These are phyloP conservation scores for Macaranga tanarius DNA, from an alignment of 441 rosid genomes.

Conservation along the genomic window DNA sequence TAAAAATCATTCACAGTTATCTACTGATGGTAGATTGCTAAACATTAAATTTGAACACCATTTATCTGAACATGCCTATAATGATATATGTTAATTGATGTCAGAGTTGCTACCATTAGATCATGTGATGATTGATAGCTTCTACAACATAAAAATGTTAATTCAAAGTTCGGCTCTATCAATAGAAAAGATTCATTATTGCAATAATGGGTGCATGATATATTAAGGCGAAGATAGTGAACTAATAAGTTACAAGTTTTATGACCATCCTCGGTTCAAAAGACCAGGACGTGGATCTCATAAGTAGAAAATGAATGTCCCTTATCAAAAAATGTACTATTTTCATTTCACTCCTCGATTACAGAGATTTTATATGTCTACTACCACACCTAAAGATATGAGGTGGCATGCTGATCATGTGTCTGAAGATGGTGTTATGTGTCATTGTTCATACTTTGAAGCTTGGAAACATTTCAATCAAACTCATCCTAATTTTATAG, in stretches of 20 bases:
- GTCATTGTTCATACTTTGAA: background rate
- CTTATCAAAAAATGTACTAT: background rate
- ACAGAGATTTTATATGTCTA: no score
- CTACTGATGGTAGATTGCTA: no score
- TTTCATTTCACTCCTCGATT: background rate
- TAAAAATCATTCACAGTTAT: no score
- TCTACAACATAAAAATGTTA: background rate
- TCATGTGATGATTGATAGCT: background rate
- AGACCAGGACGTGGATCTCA: background rate
- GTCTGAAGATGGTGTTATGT: background rate
- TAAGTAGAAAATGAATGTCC: background rate
- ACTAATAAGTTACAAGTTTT: background rate
- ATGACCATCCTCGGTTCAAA: background rate
- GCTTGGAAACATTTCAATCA: background rate
- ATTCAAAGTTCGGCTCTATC: background rate
- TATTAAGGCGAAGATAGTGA: background rate
- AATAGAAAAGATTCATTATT: background rate
- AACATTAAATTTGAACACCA: no score
- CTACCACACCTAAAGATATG: no score
- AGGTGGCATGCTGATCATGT: background rate
- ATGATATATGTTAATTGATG: no score
- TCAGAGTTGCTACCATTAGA: no score
- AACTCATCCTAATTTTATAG: background rate
- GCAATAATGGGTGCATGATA: background rate
- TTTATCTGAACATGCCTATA: no score